Evolutionary conservation across 768 basidiomycete genomes (phyloP).

Genomic region (Cyathus striatus): DNA sequence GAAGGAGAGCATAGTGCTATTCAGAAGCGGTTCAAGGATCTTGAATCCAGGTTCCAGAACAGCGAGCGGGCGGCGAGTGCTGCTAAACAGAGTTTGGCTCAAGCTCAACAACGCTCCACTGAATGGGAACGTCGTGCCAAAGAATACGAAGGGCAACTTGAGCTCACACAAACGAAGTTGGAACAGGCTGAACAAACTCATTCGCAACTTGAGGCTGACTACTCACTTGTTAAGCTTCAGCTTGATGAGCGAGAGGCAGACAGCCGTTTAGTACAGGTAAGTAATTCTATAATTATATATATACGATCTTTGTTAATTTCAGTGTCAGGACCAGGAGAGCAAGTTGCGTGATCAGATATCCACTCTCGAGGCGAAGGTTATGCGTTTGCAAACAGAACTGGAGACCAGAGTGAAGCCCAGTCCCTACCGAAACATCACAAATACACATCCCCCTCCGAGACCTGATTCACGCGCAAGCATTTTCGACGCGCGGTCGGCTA

Average conservation of each 20-base stretch:
- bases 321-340: constrained; percentile 60
- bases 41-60: constrained; percentile 55
- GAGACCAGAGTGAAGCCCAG: constrained; percentile 57
- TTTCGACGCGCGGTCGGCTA: constrained; percentile 41
- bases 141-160: constrained; percentile 62
- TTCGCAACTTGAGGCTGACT: constrained; percentile 65
- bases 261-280: constrained; percentile 62
- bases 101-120: constrained; percentile 70
- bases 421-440: constrained; percentile 34
- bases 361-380: constrained; percentile 54
- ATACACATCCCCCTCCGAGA: constrained; percentile 50
- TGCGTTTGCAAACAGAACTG: constrained; percentile 54
- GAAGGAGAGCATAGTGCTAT: constrained; percentile 64
- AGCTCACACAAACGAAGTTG: constrained; percentile 51
- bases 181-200: constrained; percentile 66
- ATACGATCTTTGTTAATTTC: constrained; percentile 1
- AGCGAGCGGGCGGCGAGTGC: constrained; percentile 55
- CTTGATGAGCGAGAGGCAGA: constrained; percentile 75
- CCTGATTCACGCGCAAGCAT: constrained; percentile 74
- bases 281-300: constrained; percentile 1
- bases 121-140: constrained; percentile 82
- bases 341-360: constrained; percentile 65
- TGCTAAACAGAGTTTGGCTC: constrained; percentile 58
- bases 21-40: constrained; percentile 71
- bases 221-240: constrained; percentile 60